These are phyloP conservation scores for Penicillium italicum DNA, from an alignment of 2,329 filamentous ascomycete genomes.

Conservation along the genomic window DNA sequence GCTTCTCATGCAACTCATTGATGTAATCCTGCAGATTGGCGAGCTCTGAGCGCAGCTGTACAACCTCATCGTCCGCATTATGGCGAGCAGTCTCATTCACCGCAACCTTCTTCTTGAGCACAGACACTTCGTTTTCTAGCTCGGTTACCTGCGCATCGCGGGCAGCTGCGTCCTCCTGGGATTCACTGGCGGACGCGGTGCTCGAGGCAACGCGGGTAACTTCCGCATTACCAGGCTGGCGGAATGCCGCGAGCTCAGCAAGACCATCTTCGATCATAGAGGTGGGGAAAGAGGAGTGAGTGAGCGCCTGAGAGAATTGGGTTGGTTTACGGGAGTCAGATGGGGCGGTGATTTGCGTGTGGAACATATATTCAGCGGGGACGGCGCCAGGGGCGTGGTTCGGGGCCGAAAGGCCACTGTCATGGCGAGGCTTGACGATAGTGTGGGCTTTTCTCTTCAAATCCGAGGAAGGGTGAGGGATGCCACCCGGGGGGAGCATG, in stretches of 20 bases:
- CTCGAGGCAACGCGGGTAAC: conserved; percentile 15
- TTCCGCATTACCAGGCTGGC: conserved; percentile 23
- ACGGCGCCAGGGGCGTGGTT: conserved; percentile 35
- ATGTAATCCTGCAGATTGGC: conserved; percentile 37
- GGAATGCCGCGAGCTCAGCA: conserved; percentile 35
- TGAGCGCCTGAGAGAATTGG: conserved; percentile 38
- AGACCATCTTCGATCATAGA: conserved; percentile 42
- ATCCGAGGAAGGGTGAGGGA: conserved; percentile 33
- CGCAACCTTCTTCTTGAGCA: conserved; percentile 38
- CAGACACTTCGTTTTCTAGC: conserved; percentile 40
- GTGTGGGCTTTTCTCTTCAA: conserved; percentile 53
- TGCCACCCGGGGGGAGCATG: conserved; percentile 63
- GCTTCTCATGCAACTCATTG: conserved; percentile 39
- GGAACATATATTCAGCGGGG: conserved; percentile 43
- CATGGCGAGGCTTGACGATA: conserved; percentile 70
- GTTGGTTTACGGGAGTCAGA: conserved; percentile 14
- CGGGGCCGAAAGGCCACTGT: conserved; percentile 38
- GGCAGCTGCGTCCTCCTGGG: conserved; percentile 20
- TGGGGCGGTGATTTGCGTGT: conserved; percentile 35
- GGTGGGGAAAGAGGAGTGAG: conserved; percentile 38
- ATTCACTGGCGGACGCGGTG: conserved; percentile 6
- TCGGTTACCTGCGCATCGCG: conserved; percentile 28
- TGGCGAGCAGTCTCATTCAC: conserved; percentile 38
- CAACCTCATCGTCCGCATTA: conserved; percentile 34
- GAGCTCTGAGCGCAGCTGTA: conserved; percentile 37